Evolutionary conservation across 2,329 filamentous ascomycete species (phyloP), one percentile per base, ranked within the genome.

Genomic region (Huntiella abstrusa): DNA sequence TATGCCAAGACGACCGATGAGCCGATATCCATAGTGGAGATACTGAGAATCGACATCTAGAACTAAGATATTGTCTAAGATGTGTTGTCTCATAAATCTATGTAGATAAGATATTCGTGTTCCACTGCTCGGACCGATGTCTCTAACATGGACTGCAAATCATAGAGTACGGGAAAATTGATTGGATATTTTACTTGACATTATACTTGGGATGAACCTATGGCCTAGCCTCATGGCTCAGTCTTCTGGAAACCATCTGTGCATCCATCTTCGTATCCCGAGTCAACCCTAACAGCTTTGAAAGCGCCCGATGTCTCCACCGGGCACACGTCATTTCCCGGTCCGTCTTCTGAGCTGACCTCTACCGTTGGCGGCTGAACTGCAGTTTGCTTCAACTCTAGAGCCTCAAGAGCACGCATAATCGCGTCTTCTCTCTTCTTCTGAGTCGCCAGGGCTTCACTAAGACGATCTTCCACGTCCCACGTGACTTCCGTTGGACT

Each of bases 401-500:
- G 88, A 88, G 1, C 73, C 75, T 28, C 40, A 13, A 41, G 15
- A 16, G 12, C 13, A 13, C n/a, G n/a, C 40, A 41, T 41, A 11
- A 41, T 41, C 7, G 28, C 17, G 1, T 41, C 17, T 10, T 12
- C 40, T 32, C 40, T 41, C 5, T 41, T 28, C 5, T 41, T 15
- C 11, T 41, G 11, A 2, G 11, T 10, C 22, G n/a, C 11, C 5
- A 13, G 8, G 6, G 22, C 12, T 4, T 13, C 33, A 10, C 5
- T 4, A 41, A 13, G n/a, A 19, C 13, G 28, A 59, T 93, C 84
- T 59, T 94, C 95, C 49, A 96, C 80, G 56, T 91, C 78, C 54
- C 84, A 84, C 50, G 92, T 85, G 4, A 83, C 82, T 1, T 79
- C 80, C 0, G 80, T 80, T 2, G 88, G 88, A 1, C 83, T 92